Percentiles rank a stretch among this genome's conserved stretches.
phyloP scores from a whole-genome alignment of 108 stramenopile species.

The Nannochloropsis salina region DNA sequence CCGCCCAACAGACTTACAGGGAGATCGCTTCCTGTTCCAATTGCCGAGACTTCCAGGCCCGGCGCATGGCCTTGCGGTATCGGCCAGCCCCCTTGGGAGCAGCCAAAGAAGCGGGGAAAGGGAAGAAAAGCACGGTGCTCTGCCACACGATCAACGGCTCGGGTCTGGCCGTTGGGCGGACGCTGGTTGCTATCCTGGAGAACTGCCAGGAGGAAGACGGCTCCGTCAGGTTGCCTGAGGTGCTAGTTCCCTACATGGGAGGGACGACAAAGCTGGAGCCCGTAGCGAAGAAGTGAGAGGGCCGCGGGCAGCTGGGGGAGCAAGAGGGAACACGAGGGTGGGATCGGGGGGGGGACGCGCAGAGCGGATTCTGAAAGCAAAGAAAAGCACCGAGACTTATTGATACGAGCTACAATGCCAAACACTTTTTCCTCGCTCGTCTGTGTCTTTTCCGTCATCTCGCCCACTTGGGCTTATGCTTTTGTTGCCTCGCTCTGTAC shows the following conservation, averaged over 20 bases:
- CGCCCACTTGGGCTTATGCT: neutral
- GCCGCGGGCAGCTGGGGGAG: neutral
- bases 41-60: constrained; percentile 93
- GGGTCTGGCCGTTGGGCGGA: constrained; percentile 90
- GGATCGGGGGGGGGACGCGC: neutral
- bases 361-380: neutral
- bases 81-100: constrained; percentile 46
- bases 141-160: constrained; percentile 95
- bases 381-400: neutral
- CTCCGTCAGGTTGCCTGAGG: constrained; percentile 69
- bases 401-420: neutral
- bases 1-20: constrained; percentile 76
- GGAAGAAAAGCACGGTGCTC: constrained; percentile 18
- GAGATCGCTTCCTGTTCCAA: constrained; percentile 91
- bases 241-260: constrained; percentile 74
- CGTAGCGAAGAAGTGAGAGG: neutral
- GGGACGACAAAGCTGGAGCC: constrained; percentile 27
- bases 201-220: constrained; percentile 87
- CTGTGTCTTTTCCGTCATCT: neutral
- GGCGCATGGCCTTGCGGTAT: constrained; percentile 87
- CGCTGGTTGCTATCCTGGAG: constrained; percentile 91
- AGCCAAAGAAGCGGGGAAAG: neutral
- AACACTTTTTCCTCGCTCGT: neutral
- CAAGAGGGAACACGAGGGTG: neutral
- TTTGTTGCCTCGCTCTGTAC: neutral